Evolutionary conservation across 306 rosid species (phyloP).

Genomic region (barrel medic (Medicago truncatula)): DNA sequence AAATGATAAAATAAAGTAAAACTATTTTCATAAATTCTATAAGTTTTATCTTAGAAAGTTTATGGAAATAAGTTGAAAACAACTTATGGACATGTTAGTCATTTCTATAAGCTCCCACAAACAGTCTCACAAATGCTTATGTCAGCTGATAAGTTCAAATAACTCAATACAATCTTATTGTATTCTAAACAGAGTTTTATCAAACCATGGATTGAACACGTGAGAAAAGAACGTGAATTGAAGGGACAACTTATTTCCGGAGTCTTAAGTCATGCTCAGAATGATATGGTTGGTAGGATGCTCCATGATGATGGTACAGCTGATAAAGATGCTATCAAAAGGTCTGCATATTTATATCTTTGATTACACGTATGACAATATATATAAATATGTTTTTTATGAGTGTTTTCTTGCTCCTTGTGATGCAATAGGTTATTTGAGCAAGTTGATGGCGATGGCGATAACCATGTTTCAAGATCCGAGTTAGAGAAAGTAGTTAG

Average conservation of each 20-base stretch:
- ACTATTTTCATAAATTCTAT: no score
- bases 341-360: slow-evolving; percentile 38
- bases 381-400: no score
- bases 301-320: slow-evolving; percentile 47
- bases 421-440: slow-evolving; percentile 49
- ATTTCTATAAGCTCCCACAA: neutral
- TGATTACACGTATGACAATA: neutral
- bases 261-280: slow-evolving; percentile 50
- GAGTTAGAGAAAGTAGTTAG: slow-evolving; percentile 48
- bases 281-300: slow-evolving; percentile 45
- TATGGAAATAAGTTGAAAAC: no score
- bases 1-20: no score
- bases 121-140: neutral
- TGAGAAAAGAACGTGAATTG: slow-evolving; percentile 49
- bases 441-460: slow-evolving; percentile 39
- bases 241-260: slow-evolving; percentile 51
- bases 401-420: no score
- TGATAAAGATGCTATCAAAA: slow-evolving; percentile 45
- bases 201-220: slow-evolving; percentile 63
- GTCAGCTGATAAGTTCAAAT: neutral
- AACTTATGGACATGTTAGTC: neutral
- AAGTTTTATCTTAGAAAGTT: no score
- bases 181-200: slow-evolving; percentile 40
- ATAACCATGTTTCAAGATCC: slow-evolving; percentile 40
- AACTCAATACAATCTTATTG: neutral